These are phyloP conservation scores for Pseudovirgaria hyperparasitica DNA, from an alignment of 2,329 filamentous ascomycete species.

Conservation along the genomic window DNA sequence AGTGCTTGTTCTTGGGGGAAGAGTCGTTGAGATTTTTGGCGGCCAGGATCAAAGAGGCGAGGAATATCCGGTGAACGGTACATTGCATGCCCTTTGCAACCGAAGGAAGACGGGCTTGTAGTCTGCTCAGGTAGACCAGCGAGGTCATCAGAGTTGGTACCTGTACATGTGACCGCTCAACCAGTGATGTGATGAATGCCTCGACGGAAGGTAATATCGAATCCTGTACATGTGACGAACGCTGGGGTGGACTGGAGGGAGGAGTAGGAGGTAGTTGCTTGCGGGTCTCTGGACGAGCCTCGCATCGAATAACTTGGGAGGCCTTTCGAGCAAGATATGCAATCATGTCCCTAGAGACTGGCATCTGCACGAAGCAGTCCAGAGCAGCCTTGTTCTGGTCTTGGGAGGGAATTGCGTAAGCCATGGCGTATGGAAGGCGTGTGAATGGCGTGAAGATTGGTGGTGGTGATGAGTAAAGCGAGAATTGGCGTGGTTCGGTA, in stretches of 20 bases:
- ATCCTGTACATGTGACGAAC: conserved; percentile 34
- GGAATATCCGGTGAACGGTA: conserved; percentile 95
- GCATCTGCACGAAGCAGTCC: conserved; percentile 67
- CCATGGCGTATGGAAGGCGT: conserved; percentile 23
- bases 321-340: conserved; percentile 62
- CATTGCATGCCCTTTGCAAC: conserved; percentile 94
- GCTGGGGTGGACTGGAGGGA: conserved; percentile 44
- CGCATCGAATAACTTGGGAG: conserved; percentile 67
- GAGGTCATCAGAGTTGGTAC: conserved; percentile 96
- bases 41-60: conserved; percentile 70
- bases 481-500: no score
- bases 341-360: conserved; percentile 67
- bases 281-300: conserved; percentile 34
- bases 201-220: conserved; percentile 62
- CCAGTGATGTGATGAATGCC: conserved; percentile 82
- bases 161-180: conserved; percentile 89
- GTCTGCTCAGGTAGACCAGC: conserved; percentile 78
- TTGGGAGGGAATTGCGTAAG: conserved; percentile 29
- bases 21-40: conserved; percentile 99
- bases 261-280: conserved; percentile 44
- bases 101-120: conserved; percentile 75
- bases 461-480: conserved; percentile 3
- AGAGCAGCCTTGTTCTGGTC: conserved; percentile 58
- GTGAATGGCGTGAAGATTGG: no score
- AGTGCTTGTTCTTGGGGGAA: conserved; percentile 99